phyloP scores from a whole-genome alignment of 164 flowering plant species.

The Chimonanthus praecox region DNA sequence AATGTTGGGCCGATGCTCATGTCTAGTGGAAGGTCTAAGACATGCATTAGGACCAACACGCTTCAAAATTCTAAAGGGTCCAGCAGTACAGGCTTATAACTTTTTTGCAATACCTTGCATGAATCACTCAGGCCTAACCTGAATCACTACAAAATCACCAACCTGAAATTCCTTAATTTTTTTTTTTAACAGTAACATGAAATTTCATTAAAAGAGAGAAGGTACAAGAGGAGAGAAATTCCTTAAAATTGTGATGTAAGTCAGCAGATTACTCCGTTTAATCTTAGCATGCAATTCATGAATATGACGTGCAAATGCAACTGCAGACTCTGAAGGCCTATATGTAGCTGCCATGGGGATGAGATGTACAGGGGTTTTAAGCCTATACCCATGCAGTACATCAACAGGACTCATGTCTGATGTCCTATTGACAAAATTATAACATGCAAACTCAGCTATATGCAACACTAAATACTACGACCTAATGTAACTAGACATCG shows the following conservation, averaged over 20 bases:
- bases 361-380: neutral
- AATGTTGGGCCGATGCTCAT: no score
- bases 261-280: neutral
- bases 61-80: no score
- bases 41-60: no score
- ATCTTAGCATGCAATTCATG: constrained; percentile 4
- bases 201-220: no score
- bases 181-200: no score
- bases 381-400: neutral
- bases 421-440: no score
- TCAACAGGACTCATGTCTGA: no score
- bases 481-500: neutral
- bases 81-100: no score
- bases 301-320: neutral
- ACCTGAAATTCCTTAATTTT: neutral
- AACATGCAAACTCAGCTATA: no score
- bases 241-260: neutral
- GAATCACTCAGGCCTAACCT: neutral
- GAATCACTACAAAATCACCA: neutral
- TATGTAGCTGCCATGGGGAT: neutral
- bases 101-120: no score
- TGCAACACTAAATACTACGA: neutral
- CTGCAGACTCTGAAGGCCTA: neutral
- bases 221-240: neutral
- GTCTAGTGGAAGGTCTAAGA: no score